phyloP scores from a whole-genome alignment of 495 filamentous ascomycete species.

The Lepraria neglecta region DNA sequence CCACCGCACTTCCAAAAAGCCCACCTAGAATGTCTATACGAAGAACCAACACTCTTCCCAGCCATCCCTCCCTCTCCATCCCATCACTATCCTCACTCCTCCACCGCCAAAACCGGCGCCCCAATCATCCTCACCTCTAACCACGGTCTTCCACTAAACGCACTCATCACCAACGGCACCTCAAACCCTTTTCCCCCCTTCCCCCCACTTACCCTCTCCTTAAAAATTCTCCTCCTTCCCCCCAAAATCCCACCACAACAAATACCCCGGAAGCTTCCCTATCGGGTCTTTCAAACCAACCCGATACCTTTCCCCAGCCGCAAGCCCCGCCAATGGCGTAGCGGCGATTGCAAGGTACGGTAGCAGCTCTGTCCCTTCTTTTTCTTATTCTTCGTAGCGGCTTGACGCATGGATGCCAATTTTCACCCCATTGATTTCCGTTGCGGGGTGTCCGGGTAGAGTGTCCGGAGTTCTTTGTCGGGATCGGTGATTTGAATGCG shows the following conservation, averaged over 20 bases:
- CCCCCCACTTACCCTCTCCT: background rate
- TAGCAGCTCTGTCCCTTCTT: background rate
- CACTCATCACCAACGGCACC: background rate
- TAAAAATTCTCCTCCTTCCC: background rate
- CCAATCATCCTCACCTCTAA: background rate
- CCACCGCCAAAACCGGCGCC: slow-evolving; percentile 4
- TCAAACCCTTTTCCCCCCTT: background rate
- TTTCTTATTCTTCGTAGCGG: background rate
- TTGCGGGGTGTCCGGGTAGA: background rate
- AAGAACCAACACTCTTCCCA: too few relatives aligned
- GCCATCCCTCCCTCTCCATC: too few relatives aligned
- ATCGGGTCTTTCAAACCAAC: background rate
- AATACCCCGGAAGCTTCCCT: slow-evolving; percentile 1
- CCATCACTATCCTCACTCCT: too few relatives aligned
- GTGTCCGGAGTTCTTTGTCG: slow-evolving; percentile 5
- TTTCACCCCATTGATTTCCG: background rate
- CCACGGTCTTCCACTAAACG: background rate
- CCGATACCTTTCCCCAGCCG: slow-evolving; percentile 2
- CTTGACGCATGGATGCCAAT: background rate
- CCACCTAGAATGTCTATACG: too few relatives aligned
- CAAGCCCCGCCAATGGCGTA: slow-evolving; percentile 7
- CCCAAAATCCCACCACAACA: slow-evolving; percentile 8
- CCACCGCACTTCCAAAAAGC: too few relatives aligned
- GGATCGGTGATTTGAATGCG: background rate
- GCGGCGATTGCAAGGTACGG: slow-evolving; percentile 10